Evolutionary conservation across 2,329 filamentous ascomycete species (phyloP).

Genomic region (Bipolaris oryzae): DNA sequence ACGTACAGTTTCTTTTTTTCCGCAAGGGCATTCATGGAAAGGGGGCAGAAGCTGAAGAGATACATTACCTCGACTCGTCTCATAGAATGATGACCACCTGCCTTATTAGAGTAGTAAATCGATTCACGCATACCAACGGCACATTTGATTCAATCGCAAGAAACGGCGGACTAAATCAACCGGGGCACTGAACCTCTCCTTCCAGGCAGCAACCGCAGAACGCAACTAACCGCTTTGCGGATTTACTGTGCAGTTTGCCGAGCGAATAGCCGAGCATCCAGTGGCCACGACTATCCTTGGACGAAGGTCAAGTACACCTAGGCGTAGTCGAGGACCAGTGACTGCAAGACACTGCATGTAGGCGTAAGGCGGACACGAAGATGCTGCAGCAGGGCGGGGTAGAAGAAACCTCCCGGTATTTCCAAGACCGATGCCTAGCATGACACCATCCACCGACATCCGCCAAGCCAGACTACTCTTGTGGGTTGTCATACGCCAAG

Average conservation of each 20-base stretch:
- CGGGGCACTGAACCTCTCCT: neutral
- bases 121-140: neutral
- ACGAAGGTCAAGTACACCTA: neutral
- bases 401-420: neutral
- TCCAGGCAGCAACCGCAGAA: neutral
- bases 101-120: slow-evolving; percentile 11
- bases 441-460: slow-evolving; percentile 7
- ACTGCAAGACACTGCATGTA: neutral
- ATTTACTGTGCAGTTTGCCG: neutral
- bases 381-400: slow-evolving; percentile 14
- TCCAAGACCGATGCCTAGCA: slow-evolving; percentile 17
- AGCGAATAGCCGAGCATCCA: neutral
- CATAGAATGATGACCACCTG: neutral
- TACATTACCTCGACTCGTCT: neutral
- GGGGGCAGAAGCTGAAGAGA: neutral
- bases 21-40: neutral
- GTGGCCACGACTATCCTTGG: neutral
- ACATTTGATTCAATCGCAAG: neutral
- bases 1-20: neutral
- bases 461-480: slow-evolving; percentile 23
- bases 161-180: neutral
- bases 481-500: slow-evolving; percentile 24
- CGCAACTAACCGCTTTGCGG: neutral
- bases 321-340: neutral
- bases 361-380: neutral